Evolutionary conservation across 139 green algal genomes (phyloP).

Genomic region (Eudorina sp.): DNA sequence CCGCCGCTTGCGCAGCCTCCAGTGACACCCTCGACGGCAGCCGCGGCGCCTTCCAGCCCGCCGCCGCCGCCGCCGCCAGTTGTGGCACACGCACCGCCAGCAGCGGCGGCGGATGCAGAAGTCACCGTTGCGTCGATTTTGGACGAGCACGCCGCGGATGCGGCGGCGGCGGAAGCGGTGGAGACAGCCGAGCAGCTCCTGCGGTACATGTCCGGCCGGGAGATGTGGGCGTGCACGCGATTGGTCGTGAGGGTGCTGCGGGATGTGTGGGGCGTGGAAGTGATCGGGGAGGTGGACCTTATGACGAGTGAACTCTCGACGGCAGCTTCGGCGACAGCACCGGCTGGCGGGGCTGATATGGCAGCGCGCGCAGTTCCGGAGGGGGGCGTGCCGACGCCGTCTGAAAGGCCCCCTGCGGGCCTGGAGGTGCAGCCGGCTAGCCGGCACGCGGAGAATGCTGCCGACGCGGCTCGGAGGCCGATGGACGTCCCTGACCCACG

Average conservation of each 20-base stretch:
- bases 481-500: no score
- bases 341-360: no score
- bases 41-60: no score
- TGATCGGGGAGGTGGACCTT: slow-evolving; percentile 6
- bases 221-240: not conserved
- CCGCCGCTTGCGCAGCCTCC: no score
- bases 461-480: no score
- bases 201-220: slow-evolving; percentile 1
- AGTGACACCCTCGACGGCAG: no score
- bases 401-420: no score
- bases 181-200: not conserved
- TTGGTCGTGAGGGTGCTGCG: slow-evolving; percentile 22
- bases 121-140: not conserved
- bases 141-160: not conserved
- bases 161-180: not conserved
- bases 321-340: not conserved
- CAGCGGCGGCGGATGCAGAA: not conserved
- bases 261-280: slow-evolving; percentile 2
- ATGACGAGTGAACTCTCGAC: no score
- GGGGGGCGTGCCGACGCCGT: no score
- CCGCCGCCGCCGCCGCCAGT: not conserved
- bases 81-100: not conserved
- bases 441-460: no score
- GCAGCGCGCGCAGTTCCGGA: no score
- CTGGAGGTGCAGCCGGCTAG: no score